Percentiles rank a stretch among this genome's conserved stretches.
These are phyloP conservation scores for Sorghum bicolor DNA, from an alignment of 176 grass and related monocot genomes.

Conservation along the genomic window DNA sequence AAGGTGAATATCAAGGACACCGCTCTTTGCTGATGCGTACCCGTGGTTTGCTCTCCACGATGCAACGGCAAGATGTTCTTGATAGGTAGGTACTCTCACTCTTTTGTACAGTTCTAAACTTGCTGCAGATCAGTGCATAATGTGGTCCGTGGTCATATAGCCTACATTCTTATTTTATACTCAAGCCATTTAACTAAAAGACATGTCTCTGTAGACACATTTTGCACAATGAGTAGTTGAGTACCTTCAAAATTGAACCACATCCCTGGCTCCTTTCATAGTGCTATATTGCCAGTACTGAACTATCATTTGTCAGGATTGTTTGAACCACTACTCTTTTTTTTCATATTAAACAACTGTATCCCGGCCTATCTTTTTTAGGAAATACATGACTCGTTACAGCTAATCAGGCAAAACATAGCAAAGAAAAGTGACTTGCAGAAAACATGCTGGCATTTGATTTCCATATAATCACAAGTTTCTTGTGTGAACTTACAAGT, in stretches of 20 bases:
- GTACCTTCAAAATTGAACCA: background rate
- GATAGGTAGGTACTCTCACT: slow-evolving; percentile 53
- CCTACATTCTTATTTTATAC: background rate
- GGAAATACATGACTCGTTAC: background rate
- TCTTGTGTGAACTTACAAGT: background rate
- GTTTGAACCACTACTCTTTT: background rate
- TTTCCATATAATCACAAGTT: background rate
- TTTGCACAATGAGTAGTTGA: background rate
- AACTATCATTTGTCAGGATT: background rate
- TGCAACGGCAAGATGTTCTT: slow-evolving; percentile 87
- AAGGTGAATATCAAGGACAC: slow-evolving; percentile 93
- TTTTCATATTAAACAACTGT: background rate
- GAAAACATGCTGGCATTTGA: background rate
- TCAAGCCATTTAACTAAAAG: background rate
- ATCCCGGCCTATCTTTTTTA: background rate
- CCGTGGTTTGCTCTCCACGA: slow-evolving; percentile 69
- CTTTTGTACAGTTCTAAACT: background rate
- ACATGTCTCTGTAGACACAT: background rate
- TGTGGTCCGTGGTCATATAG: background rate
- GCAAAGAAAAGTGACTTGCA: background rate
- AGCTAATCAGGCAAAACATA: background rate
- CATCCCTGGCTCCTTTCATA: background rate
- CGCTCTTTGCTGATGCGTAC: slow-evolving; percentile 74
- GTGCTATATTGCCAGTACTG: background rate
- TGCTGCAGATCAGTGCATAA: background rate